Percentiles rank a stretch among this genome's conserved stretches.
phyloP scores from a whole-genome alignment of 1,284 basidiomycete genomes.

The Ceratobasidium sp. region DNA sequence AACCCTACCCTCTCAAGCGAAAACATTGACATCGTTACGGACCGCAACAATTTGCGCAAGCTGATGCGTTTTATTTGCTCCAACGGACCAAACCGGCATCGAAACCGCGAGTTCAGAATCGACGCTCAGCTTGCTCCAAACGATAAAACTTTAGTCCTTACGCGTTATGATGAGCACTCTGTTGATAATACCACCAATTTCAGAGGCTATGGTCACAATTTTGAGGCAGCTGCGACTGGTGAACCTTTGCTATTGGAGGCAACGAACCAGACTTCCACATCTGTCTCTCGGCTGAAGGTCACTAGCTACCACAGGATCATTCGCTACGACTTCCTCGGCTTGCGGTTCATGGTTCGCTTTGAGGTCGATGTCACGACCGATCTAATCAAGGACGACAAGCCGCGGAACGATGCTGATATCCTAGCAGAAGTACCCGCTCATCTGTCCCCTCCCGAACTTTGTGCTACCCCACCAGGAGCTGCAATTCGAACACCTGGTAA shows the following conservation, averaged over 20 bases:
- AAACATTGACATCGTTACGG: conserved; percentile 23
- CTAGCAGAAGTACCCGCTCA: background rate
- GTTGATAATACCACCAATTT: conserved; percentile 15
- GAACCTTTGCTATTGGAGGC: background rate
- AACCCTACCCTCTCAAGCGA: background rate
- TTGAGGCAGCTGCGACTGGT: conserved; percentile 18
- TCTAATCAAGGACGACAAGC: background rate
- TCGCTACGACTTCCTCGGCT: conserved; percentile 24
- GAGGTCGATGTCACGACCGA: conserved; percentile 25
- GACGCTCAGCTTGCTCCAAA: conserved; percentile 37
- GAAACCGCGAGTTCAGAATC: conserved; percentile 25
- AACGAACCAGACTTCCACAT: background rate
- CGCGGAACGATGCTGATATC: conserved; percentile 7
- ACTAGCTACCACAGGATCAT: conserved; percentile 31
- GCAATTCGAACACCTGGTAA: background rate
- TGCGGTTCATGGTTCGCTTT: conserved; percentile 37
- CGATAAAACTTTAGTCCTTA: conserved; percentile 18
- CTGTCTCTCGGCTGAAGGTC: background rate
- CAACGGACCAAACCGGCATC: conserved; percentile 21
- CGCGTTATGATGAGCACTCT: conserved; percentile 1
- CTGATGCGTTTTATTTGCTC: conserved; percentile 22
- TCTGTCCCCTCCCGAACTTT: background rate
- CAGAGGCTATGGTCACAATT: conserved; percentile 27
- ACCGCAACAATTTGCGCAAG: conserved; percentile 36
- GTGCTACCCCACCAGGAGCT: no score